phyloP scores from a whole-genome alignment of 1,284 basidiomycete species.

The Pseudozyma sp. region DNA sequence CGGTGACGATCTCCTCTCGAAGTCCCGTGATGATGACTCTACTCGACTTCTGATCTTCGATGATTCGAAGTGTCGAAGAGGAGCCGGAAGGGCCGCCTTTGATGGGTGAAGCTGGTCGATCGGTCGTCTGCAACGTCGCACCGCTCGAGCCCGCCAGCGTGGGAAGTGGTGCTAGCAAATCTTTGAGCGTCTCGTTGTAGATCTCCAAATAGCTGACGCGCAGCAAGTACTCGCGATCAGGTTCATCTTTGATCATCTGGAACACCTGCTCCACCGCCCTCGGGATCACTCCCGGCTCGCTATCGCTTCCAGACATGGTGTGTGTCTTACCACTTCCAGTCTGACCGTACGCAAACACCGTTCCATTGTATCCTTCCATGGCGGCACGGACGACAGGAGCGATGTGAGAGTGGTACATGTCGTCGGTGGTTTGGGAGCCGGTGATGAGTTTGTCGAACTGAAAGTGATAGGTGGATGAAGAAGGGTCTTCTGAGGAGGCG shows the following conservation, averaged over 20 bases:
- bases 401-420: conserved; percentile 71
- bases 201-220: conserved; percentile 75
- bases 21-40: conserved; percentile 72
- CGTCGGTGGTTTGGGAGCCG: conserved; percentile 41
- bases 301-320: conserved; percentile 83
- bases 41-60: conserved; percentile 68
- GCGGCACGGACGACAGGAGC: conserved; percentile 75
- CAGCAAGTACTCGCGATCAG: conserved; percentile 70
- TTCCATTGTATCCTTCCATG: conserved; percentile 96
- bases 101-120: conserved; percentile 39
- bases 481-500: conserved; percentile 25
- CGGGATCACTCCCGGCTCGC: conserved; percentile 93
- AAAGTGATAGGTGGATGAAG: conserved; percentile 60
- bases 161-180: conserved; percentile 69
- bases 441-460: conserved; percentile 62
- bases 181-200: conserved; percentile 74
- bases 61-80: conserved; percentile 50
- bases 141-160: conserved; percentile 10
- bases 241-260: conserved; percentile 64
- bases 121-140: conserved; percentile 12
- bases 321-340: conserved; percentile 77
- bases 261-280: conserved; percentile 79
- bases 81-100: conserved; percentile 23
- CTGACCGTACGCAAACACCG: conserved; percentile 94
- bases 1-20: conserved; percentile 72